Conservation (phyloP, 108 stramenopile genomes). For the Nannochloropsis gaditana region DNA sequence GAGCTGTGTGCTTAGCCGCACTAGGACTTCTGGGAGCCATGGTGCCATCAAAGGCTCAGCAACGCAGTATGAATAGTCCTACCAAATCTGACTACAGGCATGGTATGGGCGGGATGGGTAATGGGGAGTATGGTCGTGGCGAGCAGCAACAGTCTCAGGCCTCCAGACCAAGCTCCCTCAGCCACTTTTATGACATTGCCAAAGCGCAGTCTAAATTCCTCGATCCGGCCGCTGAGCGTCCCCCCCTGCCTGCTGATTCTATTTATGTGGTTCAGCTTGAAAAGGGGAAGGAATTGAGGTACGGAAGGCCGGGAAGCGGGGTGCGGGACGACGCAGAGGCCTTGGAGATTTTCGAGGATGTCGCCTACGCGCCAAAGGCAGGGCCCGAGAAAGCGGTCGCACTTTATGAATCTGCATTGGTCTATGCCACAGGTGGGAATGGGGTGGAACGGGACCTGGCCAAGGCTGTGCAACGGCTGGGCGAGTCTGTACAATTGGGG, state of each 20-base stretch:
- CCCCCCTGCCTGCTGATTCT: not conserved
- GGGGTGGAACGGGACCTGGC: not conserved
- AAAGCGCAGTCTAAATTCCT: not conserved
- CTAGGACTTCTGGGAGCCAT: too few relatives aligned
- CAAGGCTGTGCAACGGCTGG: conserved; percentile 5
- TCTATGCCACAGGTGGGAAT: conserved; percentile 12
- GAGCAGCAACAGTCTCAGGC: too few relatives aligned
- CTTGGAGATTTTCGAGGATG: conserved; percentile 1
- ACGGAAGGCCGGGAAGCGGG: not conserved
- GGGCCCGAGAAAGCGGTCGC: not conserved
- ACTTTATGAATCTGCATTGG: not conserved
- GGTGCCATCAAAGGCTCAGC: too few relatives aligned
- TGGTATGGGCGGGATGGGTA: too few relatives aligned
- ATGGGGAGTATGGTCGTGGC: too few relatives aligned
- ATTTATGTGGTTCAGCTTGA: not conserved
- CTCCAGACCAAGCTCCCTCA: too few relatives aligned
- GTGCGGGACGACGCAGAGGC: not conserved
- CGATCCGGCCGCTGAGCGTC: not conserved
- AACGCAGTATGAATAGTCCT: too few relatives aligned
- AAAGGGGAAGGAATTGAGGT: not conserved
- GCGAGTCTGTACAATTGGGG: not conserved
- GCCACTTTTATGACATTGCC: not conserved
- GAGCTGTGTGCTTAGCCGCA: too few relatives aligned
- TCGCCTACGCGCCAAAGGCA: not conserved
- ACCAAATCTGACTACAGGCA: too few relatives aligned